Conservation (phyloP, 2,329 filamentous ascomycete species). For the Aspergillus calidoustus region DNA sequence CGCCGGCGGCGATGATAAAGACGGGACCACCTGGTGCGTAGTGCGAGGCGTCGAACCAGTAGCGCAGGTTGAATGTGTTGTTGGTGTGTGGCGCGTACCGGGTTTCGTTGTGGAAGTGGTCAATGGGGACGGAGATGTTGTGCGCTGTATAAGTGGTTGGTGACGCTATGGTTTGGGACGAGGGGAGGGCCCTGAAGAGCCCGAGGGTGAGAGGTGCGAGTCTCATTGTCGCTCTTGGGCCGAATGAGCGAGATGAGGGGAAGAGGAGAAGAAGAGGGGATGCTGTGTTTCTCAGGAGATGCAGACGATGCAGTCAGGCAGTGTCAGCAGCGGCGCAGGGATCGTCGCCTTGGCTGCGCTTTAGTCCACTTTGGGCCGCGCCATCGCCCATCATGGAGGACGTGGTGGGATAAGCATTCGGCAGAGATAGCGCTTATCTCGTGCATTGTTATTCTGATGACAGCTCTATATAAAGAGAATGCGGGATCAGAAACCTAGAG, state of each 20-base stretch:
- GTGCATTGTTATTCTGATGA: neutral
- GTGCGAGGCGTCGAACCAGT: conserved; percentile 80
- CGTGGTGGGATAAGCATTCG: neutral
- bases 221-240: neutral
- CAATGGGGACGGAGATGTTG: conserved; percentile 65
- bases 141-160: conserved; percentile 27
- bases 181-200: neutral
- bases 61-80: conserved; percentile 71
- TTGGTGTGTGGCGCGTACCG: conserved; percentile 77
- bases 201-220: neutral
- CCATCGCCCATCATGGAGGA: neutral
- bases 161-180: neutral
- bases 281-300: neutral
- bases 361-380: neutral
- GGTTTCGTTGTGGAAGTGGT: conserved; percentile 83
- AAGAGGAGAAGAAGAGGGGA: neutral
- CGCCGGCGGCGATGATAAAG: conserved; percentile 75
- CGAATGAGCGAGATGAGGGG: neutral
- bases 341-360: conserved; percentile 22
- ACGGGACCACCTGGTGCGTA: conserved; percentile 81
- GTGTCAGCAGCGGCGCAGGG: conserved; percentile 33
- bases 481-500: neutral
- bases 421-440: neutral
- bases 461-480: neutral
- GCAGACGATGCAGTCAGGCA: neutral